Percentiles rank a stretch among this genome's conserved stretches.
phyloP scores from a whole-genome alignment of 805 yeast genomes.

The Candida boleticola region DNA sequence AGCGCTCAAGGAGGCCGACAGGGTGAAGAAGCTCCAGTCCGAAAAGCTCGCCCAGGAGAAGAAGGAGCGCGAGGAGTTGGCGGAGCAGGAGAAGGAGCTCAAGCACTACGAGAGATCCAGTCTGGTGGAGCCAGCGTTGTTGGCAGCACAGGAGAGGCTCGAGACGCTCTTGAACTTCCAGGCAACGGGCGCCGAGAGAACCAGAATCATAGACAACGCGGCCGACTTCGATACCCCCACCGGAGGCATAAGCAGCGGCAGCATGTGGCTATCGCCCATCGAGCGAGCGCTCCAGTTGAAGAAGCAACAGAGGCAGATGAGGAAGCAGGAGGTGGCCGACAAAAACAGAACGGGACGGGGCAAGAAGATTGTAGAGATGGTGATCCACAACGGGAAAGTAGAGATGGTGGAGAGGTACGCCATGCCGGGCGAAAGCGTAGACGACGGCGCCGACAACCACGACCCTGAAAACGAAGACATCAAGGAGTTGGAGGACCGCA shows the following conservation, averaged over 20 bases:
- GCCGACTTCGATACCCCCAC: constrained; percentile 71
- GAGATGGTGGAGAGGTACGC: constrained; percentile 49
- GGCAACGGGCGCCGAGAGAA: constrained; percentile 83
- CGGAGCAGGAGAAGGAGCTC: constrained; percentile 42
- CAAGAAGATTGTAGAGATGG: constrained; percentile 70
- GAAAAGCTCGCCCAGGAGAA: constrained; percentile 19
- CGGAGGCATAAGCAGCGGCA: constrained; percentile 32
- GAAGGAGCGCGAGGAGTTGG: constrained; percentile 30
- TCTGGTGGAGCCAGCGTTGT: constrained; percentile 54
- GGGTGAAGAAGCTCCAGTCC: constrained; percentile 27
- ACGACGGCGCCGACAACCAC: constrained; percentile 19
- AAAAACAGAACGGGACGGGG: constrained; percentile 69
- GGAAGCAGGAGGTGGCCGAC: constrained; percentile 61
- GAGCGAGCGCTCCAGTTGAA: constrained; percentile 87
- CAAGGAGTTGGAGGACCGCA: constrained; percentile 31
- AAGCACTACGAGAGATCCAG: constrained; percentile 40
- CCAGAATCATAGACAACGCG: constrained; percentile 89
- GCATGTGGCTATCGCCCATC: constrained; percentile 80
- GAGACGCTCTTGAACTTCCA: constrained; percentile 78
- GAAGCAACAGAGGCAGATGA: constrained; percentile 73
- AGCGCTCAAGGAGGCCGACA: constrained; percentile 58
- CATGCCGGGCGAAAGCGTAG: constrained; percentile 13
- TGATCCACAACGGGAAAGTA: constrained; percentile 79
- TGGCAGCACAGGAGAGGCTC: constrained; percentile 69
- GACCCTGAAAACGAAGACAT: constrained; percentile 19